phyloP scores from a whole-genome alignment of 176 grass and related monocot species.

The Hordeum marinum region DNA sequence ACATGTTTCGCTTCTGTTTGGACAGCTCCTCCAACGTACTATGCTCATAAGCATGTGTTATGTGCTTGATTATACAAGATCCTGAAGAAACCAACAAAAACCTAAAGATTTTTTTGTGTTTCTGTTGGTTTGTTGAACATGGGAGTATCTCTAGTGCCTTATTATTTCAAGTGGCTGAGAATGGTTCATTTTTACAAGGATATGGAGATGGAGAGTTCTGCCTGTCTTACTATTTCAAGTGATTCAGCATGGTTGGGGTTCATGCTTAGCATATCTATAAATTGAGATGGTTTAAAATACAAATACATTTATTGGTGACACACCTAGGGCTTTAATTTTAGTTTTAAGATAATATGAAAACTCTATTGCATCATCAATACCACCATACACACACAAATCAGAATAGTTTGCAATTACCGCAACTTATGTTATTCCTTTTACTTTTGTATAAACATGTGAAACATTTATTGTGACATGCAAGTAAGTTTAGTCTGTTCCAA shows the following conservation, averaged over 20 bases:
- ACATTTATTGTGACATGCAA: no score
- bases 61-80: conserved; percentile 54
- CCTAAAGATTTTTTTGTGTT: not conserved
- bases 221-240: no score
- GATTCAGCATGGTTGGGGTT: not conserved
- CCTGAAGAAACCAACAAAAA: not conserved
- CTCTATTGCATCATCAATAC: no score
- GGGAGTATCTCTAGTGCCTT: not conserved
- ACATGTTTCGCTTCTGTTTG: not conserved
- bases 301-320: no score
- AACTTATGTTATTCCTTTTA: no score
- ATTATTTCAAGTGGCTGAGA: not conserved
- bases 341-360: no score
- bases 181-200: not conserved
- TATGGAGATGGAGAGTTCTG: not conserved
- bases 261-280: not conserved
- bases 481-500: no score
- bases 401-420: no score
- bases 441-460: no score
- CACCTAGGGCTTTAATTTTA: no score
- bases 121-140: not conserved
- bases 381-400: no score
- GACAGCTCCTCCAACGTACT: conserved; percentile 36
- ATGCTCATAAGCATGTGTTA: conserved; percentile 64
- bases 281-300: no score